A percentile compares a stretch with the other conserved stretches of the same genome.
phyloP scores from a whole-genome alignment of 192 early-diverging fungal genomes.

The Coemansia guatemalensis region DNA sequence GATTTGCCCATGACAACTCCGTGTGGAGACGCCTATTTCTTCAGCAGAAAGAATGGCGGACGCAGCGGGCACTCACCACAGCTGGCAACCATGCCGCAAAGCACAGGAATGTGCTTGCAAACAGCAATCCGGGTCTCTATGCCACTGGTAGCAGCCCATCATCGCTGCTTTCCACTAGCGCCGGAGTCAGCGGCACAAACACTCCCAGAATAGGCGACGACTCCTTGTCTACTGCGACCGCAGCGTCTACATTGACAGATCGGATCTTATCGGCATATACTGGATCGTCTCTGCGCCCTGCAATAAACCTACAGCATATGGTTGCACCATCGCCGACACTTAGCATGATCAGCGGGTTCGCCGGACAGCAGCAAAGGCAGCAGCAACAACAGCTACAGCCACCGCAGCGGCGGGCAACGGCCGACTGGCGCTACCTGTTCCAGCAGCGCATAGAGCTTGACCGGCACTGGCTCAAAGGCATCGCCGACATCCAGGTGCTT shows the following conservation, averaged over 20 bases:
- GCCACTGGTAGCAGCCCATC: constrained; percentile 2
- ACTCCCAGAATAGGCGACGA: constrained; percentile 35
- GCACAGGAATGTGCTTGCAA: background rate
- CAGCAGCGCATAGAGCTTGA: constrained; percentile 63
- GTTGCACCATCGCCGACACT: constrained; percentile 43
- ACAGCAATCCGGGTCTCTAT: background rate
- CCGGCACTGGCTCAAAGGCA: constrained; percentile 48
- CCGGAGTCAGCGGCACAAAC: constrained; percentile 21
- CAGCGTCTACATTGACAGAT: constrained; percentile 4
- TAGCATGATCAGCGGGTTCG: constrained; percentile 9
- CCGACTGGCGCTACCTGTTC: constrained; percentile 75
- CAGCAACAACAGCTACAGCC: constrained; percentile 6
- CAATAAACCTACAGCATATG: constrained; percentile 48
- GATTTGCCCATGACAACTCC: constrained; percentile 65
- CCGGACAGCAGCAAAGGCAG: background rate
- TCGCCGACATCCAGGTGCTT: constrained; percentile 57
- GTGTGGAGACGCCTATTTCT: constrained; percentile 71
- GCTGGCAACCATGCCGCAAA: constrained; percentile 6
- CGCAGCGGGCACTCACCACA: constrained; percentile 32
- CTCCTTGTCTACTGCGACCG: background rate
- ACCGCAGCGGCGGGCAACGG: constrained; percentile 11
- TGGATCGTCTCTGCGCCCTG: constrained; percentile 43
- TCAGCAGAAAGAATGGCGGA: constrained; percentile 57
- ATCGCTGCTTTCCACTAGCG: constrained; percentile 9
- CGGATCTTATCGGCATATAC: constrained; percentile 33